Evolutionary conservation across 345 rosid species (phyloP).

Genomic region (Gossypium mustelinum): DNA sequence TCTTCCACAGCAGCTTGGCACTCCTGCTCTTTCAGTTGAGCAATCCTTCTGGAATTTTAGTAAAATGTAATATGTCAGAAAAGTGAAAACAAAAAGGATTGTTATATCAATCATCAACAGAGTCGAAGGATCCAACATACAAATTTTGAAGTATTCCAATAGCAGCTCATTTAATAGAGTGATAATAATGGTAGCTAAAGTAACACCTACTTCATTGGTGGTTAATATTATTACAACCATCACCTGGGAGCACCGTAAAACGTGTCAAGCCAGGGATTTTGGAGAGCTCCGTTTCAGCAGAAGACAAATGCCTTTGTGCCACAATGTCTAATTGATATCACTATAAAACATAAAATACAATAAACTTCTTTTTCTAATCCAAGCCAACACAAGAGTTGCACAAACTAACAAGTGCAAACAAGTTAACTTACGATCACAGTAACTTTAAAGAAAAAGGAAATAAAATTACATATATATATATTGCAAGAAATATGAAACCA

Average conservation of each 20-base stretch:
- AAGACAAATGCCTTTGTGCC: slow-evolving; percentile 9
- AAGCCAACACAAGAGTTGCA: background rate
- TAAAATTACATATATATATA: background rate
- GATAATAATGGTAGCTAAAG: background rate
- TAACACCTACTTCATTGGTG: slow-evolving; percentile 7
- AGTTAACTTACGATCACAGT: background rate
- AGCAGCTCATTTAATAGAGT: slow-evolving; percentile 9
- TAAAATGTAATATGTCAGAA: slow-evolving; percentile 17
- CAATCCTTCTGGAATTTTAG: slow-evolving; percentile 64
- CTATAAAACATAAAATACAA: slow-evolving; percentile 11
- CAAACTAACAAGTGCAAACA: background rate
- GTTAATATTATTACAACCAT: slow-evolving; percentile 1
- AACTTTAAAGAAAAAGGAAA: background rate
- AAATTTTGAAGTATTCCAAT: background rate
- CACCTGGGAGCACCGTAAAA: background rate
- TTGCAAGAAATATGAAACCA: background rate
- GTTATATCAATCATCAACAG: slow-evolving; percentile 1
- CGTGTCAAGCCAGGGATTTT: slow-evolving; percentile 3
- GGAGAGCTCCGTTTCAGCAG: background rate
- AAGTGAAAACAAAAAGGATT: background rate
- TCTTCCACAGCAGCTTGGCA: slow-evolving; percentile 75
- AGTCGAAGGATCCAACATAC: slow-evolving; percentile 3
- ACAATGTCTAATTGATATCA: slow-evolving; percentile 7
- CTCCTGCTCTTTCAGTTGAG: slow-evolving; percentile 56
- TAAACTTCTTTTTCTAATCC: slow-evolving; percentile 11